Conservation (phyloP, 2,329 filamentous ascomycete genomes). For the Aspergillus phoenicis region DNA sequence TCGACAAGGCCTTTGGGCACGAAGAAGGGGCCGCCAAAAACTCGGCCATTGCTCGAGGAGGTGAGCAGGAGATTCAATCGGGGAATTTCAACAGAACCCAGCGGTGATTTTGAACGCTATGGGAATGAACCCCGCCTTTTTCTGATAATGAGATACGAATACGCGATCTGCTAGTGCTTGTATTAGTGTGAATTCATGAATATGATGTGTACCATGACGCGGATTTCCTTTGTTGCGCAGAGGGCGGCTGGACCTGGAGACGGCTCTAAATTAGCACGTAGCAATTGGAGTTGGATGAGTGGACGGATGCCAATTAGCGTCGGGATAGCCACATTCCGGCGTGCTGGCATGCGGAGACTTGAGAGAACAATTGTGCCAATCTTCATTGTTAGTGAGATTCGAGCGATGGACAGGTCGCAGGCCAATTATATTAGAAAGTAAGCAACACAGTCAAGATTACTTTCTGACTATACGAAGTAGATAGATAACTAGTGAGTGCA, state of each 20-base stretch:
- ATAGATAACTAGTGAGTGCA: not conserved
- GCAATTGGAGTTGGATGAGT: not conserved
- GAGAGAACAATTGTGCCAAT: not conserved
- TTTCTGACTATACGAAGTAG: too few species aligned
- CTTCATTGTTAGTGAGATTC: not conserved
- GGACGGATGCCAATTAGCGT: not conserved
- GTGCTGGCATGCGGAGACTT: not conserved
- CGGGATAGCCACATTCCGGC: too few species aligned
- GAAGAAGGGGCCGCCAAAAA: slow-evolving; percentile 40
- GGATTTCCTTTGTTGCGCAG: not conserved
- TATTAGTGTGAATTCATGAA: not conserved
- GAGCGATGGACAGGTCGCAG: too few species aligned
- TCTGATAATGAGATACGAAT: not conserved
- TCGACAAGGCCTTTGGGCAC: slow-evolving; percentile 44
- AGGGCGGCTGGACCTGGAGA: not conserved
- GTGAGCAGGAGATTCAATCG: slow-evolving; percentile 37
- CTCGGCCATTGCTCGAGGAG: slow-evolving; percentile 38
- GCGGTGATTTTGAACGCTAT: slow-evolving; percentile 3
- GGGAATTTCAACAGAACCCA: slow-evolving; percentile 28
- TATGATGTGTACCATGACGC: not conserved
- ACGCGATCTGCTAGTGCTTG: not conserved
- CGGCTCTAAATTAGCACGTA: not conserved
- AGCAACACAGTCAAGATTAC: too few species aligned
- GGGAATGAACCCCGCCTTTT: not conserved
- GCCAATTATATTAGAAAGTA: too few species aligned